Percentiles rank a stretch among this genome's conserved stretches.
Conservation (phyloP, 306 rosid species). For the Cucumis melo region DNA sequence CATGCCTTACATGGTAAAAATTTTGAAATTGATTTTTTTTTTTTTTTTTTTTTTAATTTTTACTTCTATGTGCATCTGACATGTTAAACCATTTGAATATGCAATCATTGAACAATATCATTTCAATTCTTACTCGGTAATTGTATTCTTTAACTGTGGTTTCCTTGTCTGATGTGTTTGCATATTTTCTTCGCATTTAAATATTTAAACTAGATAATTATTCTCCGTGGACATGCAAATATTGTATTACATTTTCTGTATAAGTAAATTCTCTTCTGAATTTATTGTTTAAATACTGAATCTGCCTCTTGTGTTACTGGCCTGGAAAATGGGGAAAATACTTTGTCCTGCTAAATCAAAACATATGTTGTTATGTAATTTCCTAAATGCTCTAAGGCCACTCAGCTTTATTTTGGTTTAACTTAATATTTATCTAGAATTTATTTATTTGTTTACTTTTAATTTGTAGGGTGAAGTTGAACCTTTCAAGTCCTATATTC, state of each 20-base stretch:
- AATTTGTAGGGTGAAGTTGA: constrained; percentile 62
- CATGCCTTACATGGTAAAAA: constrained; percentile 75
- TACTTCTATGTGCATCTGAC: neutral
- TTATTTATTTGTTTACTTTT: neutral
- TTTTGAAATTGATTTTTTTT: neutral
- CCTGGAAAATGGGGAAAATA: neutral
- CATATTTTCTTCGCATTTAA: neutral
- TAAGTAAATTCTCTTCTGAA: neutral
- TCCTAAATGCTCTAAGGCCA: neutral
- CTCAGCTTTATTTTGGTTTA: neutral
- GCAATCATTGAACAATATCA: neutral
- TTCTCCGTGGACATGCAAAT: neutral
- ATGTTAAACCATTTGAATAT: neutral
- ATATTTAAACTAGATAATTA: neutral
- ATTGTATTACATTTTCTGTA: neutral
- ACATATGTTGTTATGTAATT: neutral
- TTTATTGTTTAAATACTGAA: neutral
- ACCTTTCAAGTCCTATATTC: constrained; percentile 68
- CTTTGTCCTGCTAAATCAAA: neutral
- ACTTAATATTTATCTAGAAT: neutral
- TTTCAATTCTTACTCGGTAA: neutral
- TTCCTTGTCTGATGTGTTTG: neutral
- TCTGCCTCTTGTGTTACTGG: neutral
- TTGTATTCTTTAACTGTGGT: neutral
- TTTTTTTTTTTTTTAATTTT: too few species aligned